Evolutionary conservation across 345 rosid species (phyloP), one percentile per base, ranked within the genome.

Genomic region (Angophora floribunda): DNA sequence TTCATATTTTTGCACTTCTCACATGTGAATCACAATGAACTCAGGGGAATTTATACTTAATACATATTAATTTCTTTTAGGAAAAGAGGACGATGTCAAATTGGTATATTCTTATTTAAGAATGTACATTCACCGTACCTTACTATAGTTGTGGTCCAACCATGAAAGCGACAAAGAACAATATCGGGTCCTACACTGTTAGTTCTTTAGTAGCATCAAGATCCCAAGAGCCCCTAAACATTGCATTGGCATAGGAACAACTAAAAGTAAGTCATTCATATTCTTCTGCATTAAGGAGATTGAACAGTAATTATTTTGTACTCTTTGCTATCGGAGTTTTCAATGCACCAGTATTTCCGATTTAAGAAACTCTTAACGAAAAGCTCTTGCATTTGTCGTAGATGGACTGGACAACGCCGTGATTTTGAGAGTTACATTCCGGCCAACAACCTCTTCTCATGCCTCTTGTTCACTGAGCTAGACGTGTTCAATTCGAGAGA

Each of bases 371-470:
- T 16, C 19, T n/a, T 2, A n/a, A 63, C 13, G 12, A 16, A 36
- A 21, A 24, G 28, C 26, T 10, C 26, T n/a, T 32, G 24, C 28
- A 57, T 28, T 17, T 70, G 80, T 57, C 13, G 3, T 92, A 96
- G 98, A 97, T 93, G 99, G 96, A 52, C 98, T 98, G 49, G 99
- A 95, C 55, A 96, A 93, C 90, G 97, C 97, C 1, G 9, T 96
- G 82, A 96, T 96, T 84, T 57, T 97, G 67, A 96, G 99, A 91
- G 89, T 87, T 99, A 96, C 90, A 95, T 94, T 79, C 6, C 88
- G 80, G 88, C 87, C 32, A 96, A 89, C 94, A 92, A 96, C 51
- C 92, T 93, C 47, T 96, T 96, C 90, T 96, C 98, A 1, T 97
- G 99, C 91, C 96, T 95, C 16, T 16, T 97, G 93, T 97, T 97